phyloP scores from a whole-genome alignment of 371 early-diverging fungal genomes.

The Mucor irregularis region DNA sequence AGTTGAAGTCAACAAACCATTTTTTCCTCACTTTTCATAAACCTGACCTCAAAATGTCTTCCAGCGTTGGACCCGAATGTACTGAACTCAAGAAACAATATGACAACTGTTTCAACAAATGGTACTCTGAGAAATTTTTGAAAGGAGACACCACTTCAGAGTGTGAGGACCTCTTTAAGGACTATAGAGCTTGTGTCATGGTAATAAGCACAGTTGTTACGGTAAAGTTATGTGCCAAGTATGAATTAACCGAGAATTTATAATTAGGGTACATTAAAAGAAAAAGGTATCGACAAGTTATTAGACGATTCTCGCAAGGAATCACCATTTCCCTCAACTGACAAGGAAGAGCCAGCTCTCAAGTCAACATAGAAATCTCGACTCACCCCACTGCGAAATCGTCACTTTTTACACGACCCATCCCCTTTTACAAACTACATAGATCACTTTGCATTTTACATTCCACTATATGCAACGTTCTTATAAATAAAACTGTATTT shows the following conservation, averaged over 20 bases:
- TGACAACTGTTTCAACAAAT: conserved; percentile 91
- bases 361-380: neutral
- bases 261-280: conserved; percentile 69
- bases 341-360: conserved; percentile 4
- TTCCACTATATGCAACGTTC: too few relatives aligned
- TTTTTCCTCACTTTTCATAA: too few relatives aligned
- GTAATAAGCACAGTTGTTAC: conserved; percentile 39
- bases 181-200: conserved; percentile 85
- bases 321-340: conserved; percentile 57
- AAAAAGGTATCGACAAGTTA: conserved; percentile 77
- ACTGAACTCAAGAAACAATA: conserved; percentile 89
- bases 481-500: too few relatives aligned
- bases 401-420: too few relatives aligned
- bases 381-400: too few relatives aligned
- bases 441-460: too few relatives aligned
- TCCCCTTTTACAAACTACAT: too few relatives aligned
- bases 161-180: conserved; percentile 84
- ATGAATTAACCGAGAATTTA: neutral
- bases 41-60: too few relatives aligned
- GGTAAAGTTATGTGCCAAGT: neutral
- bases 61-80: conserved; percentile 83
- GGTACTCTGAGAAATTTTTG: conserved; percentile 94
- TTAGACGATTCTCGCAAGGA: conserved; percentile 79
- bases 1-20: too few relatives aligned
- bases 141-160: conserved; percentile 80